Evolutionary conservation across 1,139 yeast genomes (phyloP), one percentile per base, ranked within the genome.

Genomic region (Saccharomyces hybrid): DNA sequence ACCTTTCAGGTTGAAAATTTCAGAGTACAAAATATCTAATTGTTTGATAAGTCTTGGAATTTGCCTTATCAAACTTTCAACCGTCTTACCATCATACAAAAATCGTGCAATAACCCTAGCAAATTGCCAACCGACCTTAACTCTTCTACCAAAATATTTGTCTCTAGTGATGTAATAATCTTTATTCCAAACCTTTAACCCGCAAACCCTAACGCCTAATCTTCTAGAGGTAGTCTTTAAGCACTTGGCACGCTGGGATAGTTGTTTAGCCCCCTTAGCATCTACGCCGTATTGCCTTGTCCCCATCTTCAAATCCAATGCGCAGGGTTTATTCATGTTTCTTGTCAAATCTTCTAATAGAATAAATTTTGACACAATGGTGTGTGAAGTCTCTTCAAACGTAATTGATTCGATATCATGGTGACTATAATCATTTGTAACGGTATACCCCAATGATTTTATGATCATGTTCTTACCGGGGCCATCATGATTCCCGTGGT

Each of bases 241-340:
- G 71, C 99, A 95, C 70, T 95, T 95, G 56, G 78, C 78, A 46
- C 90, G 74, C 71, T 95, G 99, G 0, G 97, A 88, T 54, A 73
- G 70, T 67, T 85, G 88, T 71, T 95, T 95, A 54, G 82, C 75
- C 13, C 73, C 70, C 7, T 78, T 77, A 0, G 98, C 98, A 62
- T 89, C 96, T 14, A 91, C 86, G n/a, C 99, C 99, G 64, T 93
- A 93, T 70, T 95, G 99, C 53, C 99, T 78, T 0, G 99, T 91
- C 1, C 99, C 99, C 98, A 95, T 93, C 69, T 95, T 95, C 61
- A 95, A 77, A 71, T 95, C 99, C 56, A 95, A 75, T 1, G 93
- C 98, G 68, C 97, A 90, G 0, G 99, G 98, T 57, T 79, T 80
- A 34, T 72, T 75, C 84, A 93, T 82, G 34, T 89, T 88, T 52